Conservation (phyloP, 306 rosid species). For the Gynostemma pentaphyllum region DNA sequence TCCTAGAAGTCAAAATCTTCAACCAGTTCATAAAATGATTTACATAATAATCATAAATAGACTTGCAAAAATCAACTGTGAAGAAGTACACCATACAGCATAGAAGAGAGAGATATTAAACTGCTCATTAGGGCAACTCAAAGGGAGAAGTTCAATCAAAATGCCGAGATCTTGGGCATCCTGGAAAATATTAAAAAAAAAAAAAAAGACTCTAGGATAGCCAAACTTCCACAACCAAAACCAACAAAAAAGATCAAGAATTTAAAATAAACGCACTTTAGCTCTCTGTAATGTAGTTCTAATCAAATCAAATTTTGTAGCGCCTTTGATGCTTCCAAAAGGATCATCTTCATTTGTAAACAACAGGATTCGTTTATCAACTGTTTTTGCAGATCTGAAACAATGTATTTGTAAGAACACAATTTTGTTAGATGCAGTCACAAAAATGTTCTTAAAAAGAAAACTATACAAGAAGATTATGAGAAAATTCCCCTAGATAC, state of each 20-base stretch:
- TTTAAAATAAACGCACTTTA: slow-evolving; percentile 20
- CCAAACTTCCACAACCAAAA: slow-evolving; percentile 9
- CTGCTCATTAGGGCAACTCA: slow-evolving; percentile 40
- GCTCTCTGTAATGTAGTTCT: slow-evolving; percentile 87
- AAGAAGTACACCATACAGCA: slow-evolving; percentile 49
- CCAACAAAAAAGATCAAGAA: slow-evolving; percentile 11
- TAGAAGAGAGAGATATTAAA: slow-evolving; percentile 60
- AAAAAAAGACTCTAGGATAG: slow-evolving; percentile 7
- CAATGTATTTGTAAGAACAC: slow-evolving; percentile 3
- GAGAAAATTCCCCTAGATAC: too few relatives aligned
- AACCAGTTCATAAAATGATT: background rate
- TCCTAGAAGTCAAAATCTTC: slow-evolving; percentile 30
- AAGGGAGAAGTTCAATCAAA: slow-evolving; percentile 77
- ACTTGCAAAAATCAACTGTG: slow-evolving; percentile 4
- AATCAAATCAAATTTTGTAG: slow-evolving; percentile 62
- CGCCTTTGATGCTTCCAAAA: slow-evolving; percentile 59
- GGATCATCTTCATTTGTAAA: slow-evolving; percentile 96
- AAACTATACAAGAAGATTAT: too few relatives aligned
- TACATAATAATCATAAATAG: background rate
- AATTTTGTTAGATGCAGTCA: too few relatives aligned
- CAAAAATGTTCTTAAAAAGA: too few relatives aligned
- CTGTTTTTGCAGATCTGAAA: slow-evolving; percentile 67
- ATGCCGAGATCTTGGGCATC: slow-evolving; percentile 93
- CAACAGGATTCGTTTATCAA: slow-evolving; percentile 69
- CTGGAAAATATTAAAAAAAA: slow-evolving; percentile 30